Conservation (phyloP, 441 rosid species). For the Erodium texanum region DNA sequence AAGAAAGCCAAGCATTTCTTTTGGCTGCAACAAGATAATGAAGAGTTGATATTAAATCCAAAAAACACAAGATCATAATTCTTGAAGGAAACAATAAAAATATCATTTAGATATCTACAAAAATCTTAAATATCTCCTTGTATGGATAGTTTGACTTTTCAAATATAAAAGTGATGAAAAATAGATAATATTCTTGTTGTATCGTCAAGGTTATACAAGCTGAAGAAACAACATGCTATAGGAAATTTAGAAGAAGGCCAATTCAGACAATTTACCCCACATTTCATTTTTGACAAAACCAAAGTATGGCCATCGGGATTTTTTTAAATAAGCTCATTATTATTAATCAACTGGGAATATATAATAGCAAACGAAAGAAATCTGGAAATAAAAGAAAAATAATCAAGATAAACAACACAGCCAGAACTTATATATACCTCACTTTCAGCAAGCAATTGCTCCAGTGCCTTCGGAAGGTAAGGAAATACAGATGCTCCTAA, state of each 20-base stretch:
- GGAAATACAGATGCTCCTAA: constrained; percentile 25
- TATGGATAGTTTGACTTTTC: too few relatives aligned
- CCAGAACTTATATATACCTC: constrained; percentile 43
- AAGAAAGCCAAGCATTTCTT: constrained; percentile 23
- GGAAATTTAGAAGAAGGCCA: not conserved
- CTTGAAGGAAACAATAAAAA: not conserved
- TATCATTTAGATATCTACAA: not conserved
- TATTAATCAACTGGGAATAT: not conserved
- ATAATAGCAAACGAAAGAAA: not conserved
- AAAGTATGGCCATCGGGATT: not conserved
- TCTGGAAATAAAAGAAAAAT: not conserved
- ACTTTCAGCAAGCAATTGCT: constrained; percentile 52
- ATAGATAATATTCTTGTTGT: not conserved
- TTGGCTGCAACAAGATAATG: constrained; percentile 18
- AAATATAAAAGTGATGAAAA: not conserved
- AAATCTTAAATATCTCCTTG: not conserved
- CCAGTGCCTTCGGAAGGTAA: constrained; percentile 25
- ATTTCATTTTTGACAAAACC: too few relatives aligned
- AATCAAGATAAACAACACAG: not conserved
- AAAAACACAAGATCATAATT: not conserved
- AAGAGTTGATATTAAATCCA: not conserved
- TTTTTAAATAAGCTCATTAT: not conserved
- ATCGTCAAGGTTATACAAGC: not conserved
- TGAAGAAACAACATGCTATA: not conserved
- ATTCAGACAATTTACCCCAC: not conserved